phyloP scores from a whole-genome alignment of 2,329 filamentous ascomycete genomes.

The Fusarium solani-melongenae region DNA sequence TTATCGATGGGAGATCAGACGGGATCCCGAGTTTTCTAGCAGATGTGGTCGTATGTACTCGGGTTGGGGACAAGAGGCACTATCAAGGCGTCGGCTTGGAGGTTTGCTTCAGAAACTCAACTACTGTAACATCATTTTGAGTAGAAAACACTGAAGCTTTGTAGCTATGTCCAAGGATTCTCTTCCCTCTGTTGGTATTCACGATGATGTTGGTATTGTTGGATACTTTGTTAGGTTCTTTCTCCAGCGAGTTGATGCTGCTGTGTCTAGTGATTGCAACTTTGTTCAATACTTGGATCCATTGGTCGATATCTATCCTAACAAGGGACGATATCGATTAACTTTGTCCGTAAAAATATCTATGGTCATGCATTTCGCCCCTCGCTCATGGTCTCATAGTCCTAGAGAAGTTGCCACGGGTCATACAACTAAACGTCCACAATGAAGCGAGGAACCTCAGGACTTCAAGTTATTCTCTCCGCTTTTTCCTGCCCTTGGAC shows the following conservation, averaged over 20 bases:
- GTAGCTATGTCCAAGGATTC: background rate
- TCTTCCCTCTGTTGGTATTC: background rate
- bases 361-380: background rate
- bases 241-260: background rate
- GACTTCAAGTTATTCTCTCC: background rate
- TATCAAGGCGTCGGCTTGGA: background rate
- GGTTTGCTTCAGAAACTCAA: background rate
- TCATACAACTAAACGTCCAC: background rate
- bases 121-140: background rate
- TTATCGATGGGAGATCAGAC: conserved; percentile 33
- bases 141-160: background rate
- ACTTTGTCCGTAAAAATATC: no score
- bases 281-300: background rate
- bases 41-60: conserved; percentile 23
- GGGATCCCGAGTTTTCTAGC: conserved; percentile 31
- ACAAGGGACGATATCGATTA: background rate
- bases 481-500: background rate
- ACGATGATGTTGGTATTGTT: background rate
- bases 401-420: background rate
- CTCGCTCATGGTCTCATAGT: background rate
- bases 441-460: background rate
- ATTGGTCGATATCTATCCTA: background rate
- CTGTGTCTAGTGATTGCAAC: background rate
- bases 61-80: background rate
- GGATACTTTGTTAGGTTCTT: background rate